phyloP scores from a whole-genome alignment of 768 basidiomycete genomes.

The Polyporus arcularius region DNA sequence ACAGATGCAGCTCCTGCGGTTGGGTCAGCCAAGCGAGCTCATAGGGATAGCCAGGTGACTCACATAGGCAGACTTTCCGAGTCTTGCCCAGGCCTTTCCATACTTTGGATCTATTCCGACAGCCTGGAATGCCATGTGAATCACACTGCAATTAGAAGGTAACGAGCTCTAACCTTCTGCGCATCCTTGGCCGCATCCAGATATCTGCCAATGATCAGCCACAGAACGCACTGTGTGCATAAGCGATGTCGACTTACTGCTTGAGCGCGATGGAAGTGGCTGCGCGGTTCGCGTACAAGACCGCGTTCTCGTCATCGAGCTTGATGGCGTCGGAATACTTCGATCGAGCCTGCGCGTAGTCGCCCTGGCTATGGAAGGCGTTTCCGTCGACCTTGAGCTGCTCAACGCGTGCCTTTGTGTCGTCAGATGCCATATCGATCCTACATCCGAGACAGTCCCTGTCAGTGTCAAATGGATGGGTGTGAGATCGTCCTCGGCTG shows the following conservation, averaged over 20 bases:
- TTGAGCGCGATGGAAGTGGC: conserved; percentile 40
- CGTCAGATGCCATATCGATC: conserved; percentile 10
- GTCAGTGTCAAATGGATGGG: background rate
- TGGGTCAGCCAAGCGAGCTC: background rate
- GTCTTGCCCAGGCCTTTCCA: conserved; percentile 27
- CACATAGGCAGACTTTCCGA: conserved; percentile 22
- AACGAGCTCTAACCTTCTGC: conserved; percentile 8
- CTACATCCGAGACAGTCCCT: background rate
- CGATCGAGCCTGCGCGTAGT: conserved; percentile 36
- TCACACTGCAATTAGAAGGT: background rate
- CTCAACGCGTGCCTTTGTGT: conserved; percentile 13
- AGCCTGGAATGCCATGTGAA: conserved; percentile 15
- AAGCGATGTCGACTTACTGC: conserved; percentile 27
- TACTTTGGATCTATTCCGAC: conserved; percentile 25
- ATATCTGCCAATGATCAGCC: conserved; percentile 6
- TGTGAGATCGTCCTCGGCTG: background rate
- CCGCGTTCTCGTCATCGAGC: conserved; percentile 37
- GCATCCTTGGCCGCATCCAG: conserved; percentile 19
- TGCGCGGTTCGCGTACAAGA: conserved; percentile 48
- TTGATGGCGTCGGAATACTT: conserved; percentile 47
- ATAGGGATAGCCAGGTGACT: background rate
- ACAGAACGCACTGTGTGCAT: background rate
- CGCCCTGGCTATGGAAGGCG: conserved; percentile 34
- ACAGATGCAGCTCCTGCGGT: conserved; percentile 13
- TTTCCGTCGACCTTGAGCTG: conserved; percentile 45